Base-by-base conservation (phyloP, 2,329 filamentous ascomycete species). In the Fusarium domesticum region DNA sequence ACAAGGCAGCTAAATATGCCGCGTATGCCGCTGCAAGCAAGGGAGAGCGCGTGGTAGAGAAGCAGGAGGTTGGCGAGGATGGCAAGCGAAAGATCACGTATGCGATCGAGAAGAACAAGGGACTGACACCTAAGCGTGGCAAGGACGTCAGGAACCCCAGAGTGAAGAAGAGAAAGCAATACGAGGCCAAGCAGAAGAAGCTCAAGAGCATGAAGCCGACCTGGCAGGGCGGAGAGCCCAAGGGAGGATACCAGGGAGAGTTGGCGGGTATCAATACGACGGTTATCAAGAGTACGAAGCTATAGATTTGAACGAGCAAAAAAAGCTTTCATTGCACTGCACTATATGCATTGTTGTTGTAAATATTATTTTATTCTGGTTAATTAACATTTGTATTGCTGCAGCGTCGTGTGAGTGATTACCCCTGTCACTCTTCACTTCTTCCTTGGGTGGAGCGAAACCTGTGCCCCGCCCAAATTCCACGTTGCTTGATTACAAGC, bases 161-260 rank as follows among this genome's bases (percentile, higher is more conserved):
- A 66, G 92, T 97, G 54, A 98, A 97, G 85, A 97, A 96, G 85
- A 83, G 89, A 70, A 89, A 89, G 82, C 90, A 89, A 81, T 98
- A 83, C 67, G 90, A 95, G 64, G 86, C 90, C 68, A 96, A 95
- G 79, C 87, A 92, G 80, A 97, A 96, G 87, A 96, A 97, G 78
- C 71, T 97, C 63, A 83, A 81, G 61, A 92, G 86, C 64, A 88
- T 91, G 74, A 89, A 87, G 73, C 80, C 87, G 7, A 76, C 89
- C 12, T 97, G 91, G 73, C 89, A 90, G 69, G 89, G 89, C 56
- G 87, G 89, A 50, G 84, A 95, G 71, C 83, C 87, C 57, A 81
- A 81, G 62, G 87, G 89, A 61, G 87, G 90, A 42, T 98, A 98
- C 73, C 81, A 81, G 54, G 93, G 93, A 72, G 93, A 97, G 69